Evolutionary conservation across 495 filamentous ascomycete genomes (phyloP).

Genomic region (Tuber calosporum): DNA sequence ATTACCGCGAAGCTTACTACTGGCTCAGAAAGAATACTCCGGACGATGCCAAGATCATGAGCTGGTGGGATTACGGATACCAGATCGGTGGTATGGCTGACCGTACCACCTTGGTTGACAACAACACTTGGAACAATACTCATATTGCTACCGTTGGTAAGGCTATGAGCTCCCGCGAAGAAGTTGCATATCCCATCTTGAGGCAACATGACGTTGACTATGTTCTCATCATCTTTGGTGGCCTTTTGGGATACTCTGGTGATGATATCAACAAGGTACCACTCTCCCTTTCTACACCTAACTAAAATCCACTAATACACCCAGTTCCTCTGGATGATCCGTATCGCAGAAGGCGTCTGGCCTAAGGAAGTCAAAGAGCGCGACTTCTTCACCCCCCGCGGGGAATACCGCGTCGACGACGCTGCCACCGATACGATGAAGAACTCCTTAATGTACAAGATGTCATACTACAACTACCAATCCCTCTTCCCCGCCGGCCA

Average conservation of each 20-base stretch:
- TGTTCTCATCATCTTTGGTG: conserved; percentile 93
- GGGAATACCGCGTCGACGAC: conserved; percentile 92
- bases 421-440: conserved; percentile 96
- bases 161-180: conserved; percentile 95
- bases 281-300: neutral
- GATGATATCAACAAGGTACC: conserved; percentile 91
- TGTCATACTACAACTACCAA: conserved; percentile 99
- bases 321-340: conserved; percentile 98
- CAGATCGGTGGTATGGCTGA: conserved; percentile 99
- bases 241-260: conserved; percentile 93
- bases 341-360: conserved; percentile 99
- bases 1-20: conserved; percentile 99
- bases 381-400: conserved; percentile 87
- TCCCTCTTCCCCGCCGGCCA: conserved; percentile 85
- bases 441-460: conserved; percentile 99
- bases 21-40: conserved; percentile 97
- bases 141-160: conserved; percentile 99
- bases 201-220: conserved; percentile 98
- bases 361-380: conserved; percentile 97
- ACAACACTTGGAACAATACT: conserved; percentile 99
- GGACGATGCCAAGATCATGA: conserved; percentile 96
- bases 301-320: conserved; percentile 13
- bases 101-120: conserved; percentile 93
- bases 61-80: conserved; percentile 99
- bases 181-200: conserved; percentile 97